These are phyloP conservation scores for Daldinia caldariorum DNA, from an alignment of 495 filamentous ascomycete genomes.

Conservation along the genomic window DNA sequence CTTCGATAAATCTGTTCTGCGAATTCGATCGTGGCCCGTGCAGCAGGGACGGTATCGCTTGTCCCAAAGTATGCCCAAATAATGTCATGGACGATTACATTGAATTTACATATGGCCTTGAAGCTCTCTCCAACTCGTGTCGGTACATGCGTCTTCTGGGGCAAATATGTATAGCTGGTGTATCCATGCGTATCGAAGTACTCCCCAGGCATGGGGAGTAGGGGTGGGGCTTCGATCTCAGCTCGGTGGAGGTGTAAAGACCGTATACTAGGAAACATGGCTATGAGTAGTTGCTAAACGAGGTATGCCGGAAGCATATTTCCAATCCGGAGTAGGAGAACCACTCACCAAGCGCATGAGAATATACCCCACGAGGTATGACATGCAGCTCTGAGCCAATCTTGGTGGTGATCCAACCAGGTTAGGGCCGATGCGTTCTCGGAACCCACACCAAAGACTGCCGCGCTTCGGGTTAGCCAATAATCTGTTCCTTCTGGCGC, in stretches of 20 bases:
- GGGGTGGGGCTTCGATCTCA: conserved; percentile 38
- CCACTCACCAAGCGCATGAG: conserved; percentile 38
- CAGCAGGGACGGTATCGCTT: conserved; percentile 26
- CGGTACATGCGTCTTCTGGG: background rate
- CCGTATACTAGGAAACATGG: conserved; percentile 28
- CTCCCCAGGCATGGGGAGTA: conserved; percentile 40
- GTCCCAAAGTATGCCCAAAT: conserved; percentile 40
- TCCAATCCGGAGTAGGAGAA: conserved; percentile 4
- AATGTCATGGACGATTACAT: conserved; percentile 35
- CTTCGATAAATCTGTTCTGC: conserved; percentile 33
- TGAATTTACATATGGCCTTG: conserved; percentile 35
- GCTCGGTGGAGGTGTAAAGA: conserved; percentile 37
- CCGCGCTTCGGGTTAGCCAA: conserved; percentile 29
- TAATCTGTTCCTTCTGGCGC: conserved; percentile 12
- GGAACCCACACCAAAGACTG: conserved; percentile 40
- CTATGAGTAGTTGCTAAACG: conserved; percentile 11
- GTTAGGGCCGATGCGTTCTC: conserved; percentile 32
- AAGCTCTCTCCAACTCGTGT: conserved; percentile 22
- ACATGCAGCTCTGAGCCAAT: conserved; percentile 41
- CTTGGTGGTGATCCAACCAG: conserved; percentile 40
- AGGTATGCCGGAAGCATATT: background rate
- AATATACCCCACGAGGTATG: conserved; percentile 46
- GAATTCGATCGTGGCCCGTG: conserved; percentile 35
- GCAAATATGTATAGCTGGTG: conserved; percentile 12
- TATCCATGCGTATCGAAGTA: conserved; percentile 21